Base-by-base conservation (phyloP, 345 rosid genomes). In the Xanthoceras sorbifolium region DNA sequence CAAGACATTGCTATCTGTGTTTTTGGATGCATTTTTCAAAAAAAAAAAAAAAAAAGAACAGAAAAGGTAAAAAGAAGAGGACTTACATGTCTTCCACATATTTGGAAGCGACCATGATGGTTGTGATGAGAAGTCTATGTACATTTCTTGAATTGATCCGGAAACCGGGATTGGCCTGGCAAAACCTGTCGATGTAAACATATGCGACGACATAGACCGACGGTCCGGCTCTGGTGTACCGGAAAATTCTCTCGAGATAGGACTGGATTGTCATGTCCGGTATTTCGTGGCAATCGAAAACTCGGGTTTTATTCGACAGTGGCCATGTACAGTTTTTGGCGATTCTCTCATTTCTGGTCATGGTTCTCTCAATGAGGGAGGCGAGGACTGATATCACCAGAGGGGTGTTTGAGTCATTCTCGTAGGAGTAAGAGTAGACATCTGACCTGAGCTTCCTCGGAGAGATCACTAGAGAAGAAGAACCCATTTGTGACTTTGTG, bases 31-130 rank as follows among this genome's bases (percentile, higher is more conserved):
- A 9, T 18, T 57, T 22, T n/a, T n/a, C n/a, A 1, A 18, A 0
- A 3, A 26, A 62, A 11, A 8, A 4, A n/a, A 75, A 18, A 31
- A 9, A 34, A 2, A 66, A 9, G n/a, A 23, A 50, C 66, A 17
- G 20, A 32, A 50, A 14, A 38, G 12, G 0, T 36, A 18, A 0
- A 26, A 12, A 38, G 9, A 40, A 20, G 7, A 22, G 40, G n/a
- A 84, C 97, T 90, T 79, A 93, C 98, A 93, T 84, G 86, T 94
- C 97, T 76, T 94, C 97, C 1, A 89, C 97, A 75, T 91, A 93
- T 72, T 94, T 94, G 46, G 98, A 93, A 72, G 98, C 95, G 71
- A 91, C 86, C 97, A 93, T 93, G 87, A 94, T 87, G 0, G 97
- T 88, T 1, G 94, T 93, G 52, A 94, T 85, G 46, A 94, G 94